Evolutionary conservation across 805 yeast genomes (phyloP).

Genomic region (Yamadazyma nakazawae): DNA sequence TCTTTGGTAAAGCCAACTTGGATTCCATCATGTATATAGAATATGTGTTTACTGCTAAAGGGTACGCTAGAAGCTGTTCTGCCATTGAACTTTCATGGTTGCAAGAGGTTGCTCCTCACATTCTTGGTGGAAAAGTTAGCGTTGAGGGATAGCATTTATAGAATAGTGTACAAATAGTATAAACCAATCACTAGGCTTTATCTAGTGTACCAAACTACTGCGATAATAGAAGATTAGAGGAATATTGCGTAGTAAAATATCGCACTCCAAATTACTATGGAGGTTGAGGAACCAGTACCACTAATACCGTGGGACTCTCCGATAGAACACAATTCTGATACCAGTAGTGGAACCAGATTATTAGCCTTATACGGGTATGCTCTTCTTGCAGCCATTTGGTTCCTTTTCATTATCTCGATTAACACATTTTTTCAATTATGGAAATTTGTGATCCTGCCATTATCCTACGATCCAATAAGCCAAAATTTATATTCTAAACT

Average conservation of each 20-base stretch:
- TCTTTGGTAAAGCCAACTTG: slow-evolving; percentile 69
- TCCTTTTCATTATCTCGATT: slow-evolving; percentile 29
- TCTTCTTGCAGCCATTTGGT: slow-evolving; percentile 29
- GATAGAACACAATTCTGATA: slow-evolving; percentile 4
- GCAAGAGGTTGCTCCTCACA: slow-evolving; percentile 72
- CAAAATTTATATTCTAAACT: slow-evolving; percentile 13
- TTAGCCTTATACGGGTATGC: slow-evolving; percentile 24
- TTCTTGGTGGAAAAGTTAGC: slow-evolving; percentile 42
- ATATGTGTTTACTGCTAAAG: slow-evolving; percentile 88
- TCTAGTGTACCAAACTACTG: neutral
- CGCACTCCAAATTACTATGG: neutral
- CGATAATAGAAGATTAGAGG: neutral
- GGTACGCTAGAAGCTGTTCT: slow-evolving; percentile 88
- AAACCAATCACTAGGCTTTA: neutral
- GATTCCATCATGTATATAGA: slow-evolving; percentile 95
- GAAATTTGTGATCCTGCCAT: slow-evolving; percentile 32
- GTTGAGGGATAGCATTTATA: slow-evolving; percentile 19
- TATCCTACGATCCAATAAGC: slow-evolving; percentile 14
- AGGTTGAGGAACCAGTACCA: slow-evolving; percentile 13
- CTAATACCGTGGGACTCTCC: slow-evolving; percentile 14
- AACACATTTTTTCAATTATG: slow-evolving; percentile 36
- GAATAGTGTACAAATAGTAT: neutral
- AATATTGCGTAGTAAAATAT: neutral
- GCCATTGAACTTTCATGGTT: slow-evolving; percentile 81
- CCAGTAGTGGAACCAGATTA: neutral